Evolutionary conservation across 257 asterid genomes (phyloP).

Genomic region (Solanum medicagineum): DNA sequence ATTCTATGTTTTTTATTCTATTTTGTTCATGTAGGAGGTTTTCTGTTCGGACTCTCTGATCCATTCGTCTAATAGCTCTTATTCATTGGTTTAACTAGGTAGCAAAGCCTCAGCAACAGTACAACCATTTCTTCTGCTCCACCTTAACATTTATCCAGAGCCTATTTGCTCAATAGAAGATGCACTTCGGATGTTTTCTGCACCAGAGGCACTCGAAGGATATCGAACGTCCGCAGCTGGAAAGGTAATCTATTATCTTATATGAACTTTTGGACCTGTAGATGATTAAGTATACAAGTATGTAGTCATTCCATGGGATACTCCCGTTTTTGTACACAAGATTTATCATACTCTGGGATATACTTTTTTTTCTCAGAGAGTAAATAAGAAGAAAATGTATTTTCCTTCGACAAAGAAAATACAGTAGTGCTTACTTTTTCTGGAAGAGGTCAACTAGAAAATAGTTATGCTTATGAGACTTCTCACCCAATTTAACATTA

Average conservation of each 20-base stretch:
- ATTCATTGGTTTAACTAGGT: conserved; percentile 27
- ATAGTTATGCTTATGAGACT: neutral
- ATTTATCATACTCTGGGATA: neutral
- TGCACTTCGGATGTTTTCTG: conserved; percentile 61
- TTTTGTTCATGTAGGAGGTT: neutral
- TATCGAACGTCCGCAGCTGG: conserved; percentile 56
- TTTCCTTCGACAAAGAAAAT: neutral
- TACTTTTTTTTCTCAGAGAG: neutral
- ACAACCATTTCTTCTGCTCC: conserved; percentile 82
- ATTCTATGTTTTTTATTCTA: neutral
- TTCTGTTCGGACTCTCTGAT: neutral
- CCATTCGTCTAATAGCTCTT: neutral
- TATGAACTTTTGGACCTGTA: neutral
- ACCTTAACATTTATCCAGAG: conserved; percentile 68
- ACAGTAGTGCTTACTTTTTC: neutral
- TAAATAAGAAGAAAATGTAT: neutral
- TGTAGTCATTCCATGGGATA: neutral
- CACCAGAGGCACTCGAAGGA: conserved; percentile 77
- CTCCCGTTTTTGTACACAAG: neutral
- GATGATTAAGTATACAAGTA: neutral
- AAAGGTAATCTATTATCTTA: conserved; percentile 27
- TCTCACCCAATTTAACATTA: neutral
- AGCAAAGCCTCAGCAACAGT: conserved; percentile 65
- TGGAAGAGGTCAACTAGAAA: neutral
- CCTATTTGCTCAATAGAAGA: conserved; percentile 55